Percentiles rank a stretch among this genome's conserved stretches.
These are phyloP conservation scores for Solanum virginianum DNA, from an alignment of 257 asterid species.

Conservation along the genomic window DNA sequence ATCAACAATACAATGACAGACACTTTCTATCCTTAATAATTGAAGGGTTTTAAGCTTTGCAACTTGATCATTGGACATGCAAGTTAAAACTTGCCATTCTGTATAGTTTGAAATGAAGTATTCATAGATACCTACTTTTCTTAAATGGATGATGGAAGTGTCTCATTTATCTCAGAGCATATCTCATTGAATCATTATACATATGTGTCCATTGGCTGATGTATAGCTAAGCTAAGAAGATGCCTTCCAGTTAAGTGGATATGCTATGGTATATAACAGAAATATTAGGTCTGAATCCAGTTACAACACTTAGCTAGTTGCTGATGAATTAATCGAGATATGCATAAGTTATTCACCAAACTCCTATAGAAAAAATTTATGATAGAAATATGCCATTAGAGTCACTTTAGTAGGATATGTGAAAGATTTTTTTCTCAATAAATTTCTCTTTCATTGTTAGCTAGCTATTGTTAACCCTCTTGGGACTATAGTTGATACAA, in stretches of 20 bases:
- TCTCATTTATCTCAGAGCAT: neutral
- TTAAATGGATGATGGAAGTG: neutral
- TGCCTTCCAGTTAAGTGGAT: neutral
- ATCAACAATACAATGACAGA: neutral
- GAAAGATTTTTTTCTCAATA: neutral
- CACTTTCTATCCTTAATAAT: neutral
- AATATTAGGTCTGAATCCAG: neutral
- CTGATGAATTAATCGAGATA: neutral
- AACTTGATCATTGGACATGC: neutral
- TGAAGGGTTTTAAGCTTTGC: neutral
- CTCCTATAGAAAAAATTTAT: neutral
- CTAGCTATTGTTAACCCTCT: neutral
- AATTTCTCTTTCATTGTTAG: neutral
- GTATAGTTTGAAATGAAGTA: slow-evolving; percentile 1
- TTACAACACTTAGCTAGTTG: neutral
- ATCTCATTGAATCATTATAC: neutral
- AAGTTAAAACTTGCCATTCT: neutral
- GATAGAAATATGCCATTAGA: neutral
- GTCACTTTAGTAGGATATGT: neutral
- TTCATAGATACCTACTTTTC: neutral
- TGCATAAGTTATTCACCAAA: neutral
- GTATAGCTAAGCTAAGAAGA: neutral
- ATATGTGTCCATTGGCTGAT: neutral
- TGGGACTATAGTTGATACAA: neutral
- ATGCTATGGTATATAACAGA: neutral